Conservation (phyloP, 2,329 filamentous ascomycete species). For the Aureobasidium sp. region DNA sequence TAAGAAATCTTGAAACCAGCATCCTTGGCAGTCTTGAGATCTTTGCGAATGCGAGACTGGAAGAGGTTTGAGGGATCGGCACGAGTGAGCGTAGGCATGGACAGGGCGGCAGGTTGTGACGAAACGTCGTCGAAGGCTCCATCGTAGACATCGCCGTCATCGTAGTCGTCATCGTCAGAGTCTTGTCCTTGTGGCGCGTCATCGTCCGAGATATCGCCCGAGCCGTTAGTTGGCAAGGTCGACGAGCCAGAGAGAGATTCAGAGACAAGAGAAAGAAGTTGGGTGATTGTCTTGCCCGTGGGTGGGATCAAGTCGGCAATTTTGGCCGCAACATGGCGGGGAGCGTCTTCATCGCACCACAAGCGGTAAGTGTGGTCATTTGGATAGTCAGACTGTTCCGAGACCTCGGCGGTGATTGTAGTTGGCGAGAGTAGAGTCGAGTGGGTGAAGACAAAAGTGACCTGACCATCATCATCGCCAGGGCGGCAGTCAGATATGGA, state of each 20-base stretch:
- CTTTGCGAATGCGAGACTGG: conserved; percentile 33
- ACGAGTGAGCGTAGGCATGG: background rate
- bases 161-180: conserved; percentile 30
- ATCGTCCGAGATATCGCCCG: too few species aligned
- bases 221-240: too few species aligned
- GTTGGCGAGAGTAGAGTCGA: conserved; percentile 5
- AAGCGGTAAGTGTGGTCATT: conserved; percentile 51
- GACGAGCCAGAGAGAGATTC: conserved; percentile 32
- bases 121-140: conserved; percentile 19
- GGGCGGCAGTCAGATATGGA: conserved; percentile 50
- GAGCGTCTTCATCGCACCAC: conserved; percentile 45
- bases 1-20: conserved; percentile 66
- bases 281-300: conserved; percentile 39
- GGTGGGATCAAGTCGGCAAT: conserved; percentile 42
- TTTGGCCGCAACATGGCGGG: conserved; percentile 35
- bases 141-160: conserved; percentile 34
- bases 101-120: background rate
- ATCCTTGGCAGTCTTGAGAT: conserved; percentile 54
- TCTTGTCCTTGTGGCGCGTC: conserved; percentile 18
- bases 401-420: conserved; percentile 17
- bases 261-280: conserved; percentile 45
- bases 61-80: conserved; percentile 8
- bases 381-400: conserved; percentile 56
- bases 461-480: conserved; percentile 65
- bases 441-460: conserved; percentile 54